Evolutionary conservation across 2,329 filamentous ascomycete genomes (phyloP).

Genomic region (Aulographum hederae): DNA sequence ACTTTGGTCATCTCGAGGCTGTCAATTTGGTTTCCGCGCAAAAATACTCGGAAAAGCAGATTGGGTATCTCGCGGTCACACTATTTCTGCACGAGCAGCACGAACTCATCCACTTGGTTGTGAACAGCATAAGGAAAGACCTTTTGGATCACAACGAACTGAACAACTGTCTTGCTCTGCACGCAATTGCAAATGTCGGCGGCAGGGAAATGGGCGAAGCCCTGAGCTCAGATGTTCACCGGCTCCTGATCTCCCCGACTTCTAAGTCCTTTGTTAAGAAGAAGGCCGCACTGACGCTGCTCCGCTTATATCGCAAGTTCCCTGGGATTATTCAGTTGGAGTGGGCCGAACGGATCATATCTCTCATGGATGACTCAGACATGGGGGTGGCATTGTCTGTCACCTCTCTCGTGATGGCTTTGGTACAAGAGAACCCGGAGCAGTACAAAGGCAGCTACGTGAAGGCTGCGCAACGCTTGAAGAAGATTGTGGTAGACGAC

Average conservation of each 20-base stretch:
- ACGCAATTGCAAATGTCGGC: slow-evolving; percentile 96
- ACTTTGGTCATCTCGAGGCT: slow-evolving; percentile 95
- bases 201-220: slow-evolving; percentile 95
- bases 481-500: slow-evolving; percentile 76
- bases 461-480: slow-evolving; percentile 78
- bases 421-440: slow-evolving; percentile 87
- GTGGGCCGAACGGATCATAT: slow-evolving; percentile 95
- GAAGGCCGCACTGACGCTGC: slow-evolving; percentile 84
- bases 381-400: slow-evolving; percentile 90
- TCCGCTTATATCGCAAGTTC: slow-evolving; percentile 86
- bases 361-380: slow-evolving; percentile 93
- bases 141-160: slow-evolving; percentile 88
- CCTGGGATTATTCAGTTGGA: slow-evolving; percentile 87
- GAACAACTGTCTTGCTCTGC: slow-evolving; percentile 89
- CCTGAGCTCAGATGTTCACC: slow-evolving; percentile 76
- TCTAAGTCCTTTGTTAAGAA: slow-evolving; percentile 99
- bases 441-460: slow-evolving; percentile 88
- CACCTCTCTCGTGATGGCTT: slow-evolving; percentile 83
- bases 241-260: slow-evolving; percentile 78
- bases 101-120: slow-evolving; percentile 85
- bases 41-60: slow-evolving; percentile 99
- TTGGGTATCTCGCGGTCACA: slow-evolving; percentile 93
- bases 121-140: slow-evolving; percentile 97
- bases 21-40: slow-evolving; percentile 92
- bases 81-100: slow-evolving; percentile 95